Percentiles rank a stretch among this genome's conserved stretches.
Evolutionary conservation across 179 eudicot genomes (phyloP).

Genomic region (Drosera spatulata): DNA sequence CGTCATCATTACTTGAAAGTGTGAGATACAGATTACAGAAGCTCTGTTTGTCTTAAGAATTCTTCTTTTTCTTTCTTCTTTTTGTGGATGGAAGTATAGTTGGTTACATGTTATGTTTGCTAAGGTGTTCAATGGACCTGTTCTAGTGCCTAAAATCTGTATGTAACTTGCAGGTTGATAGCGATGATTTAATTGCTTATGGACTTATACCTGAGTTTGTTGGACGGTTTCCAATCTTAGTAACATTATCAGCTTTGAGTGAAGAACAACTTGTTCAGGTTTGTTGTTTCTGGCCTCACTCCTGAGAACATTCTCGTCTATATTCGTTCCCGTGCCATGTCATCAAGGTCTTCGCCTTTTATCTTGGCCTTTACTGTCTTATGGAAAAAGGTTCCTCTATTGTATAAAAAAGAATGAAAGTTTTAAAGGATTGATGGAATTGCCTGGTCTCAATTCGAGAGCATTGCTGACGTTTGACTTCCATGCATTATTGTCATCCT

Average conservation of each 20-base stretch:
- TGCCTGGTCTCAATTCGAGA: no score
- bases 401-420: no score
- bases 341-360: no score
- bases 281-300: not conserved
- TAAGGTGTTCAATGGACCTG: not conserved
- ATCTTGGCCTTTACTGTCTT: not conserved
- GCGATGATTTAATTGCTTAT: constrained; percentile 64
- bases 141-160: constrained; percentile 1
- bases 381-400: no score
- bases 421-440: no score
- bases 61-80: not conserved
- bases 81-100: not conserved
- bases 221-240: constrained; percentile 65
- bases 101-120: not conserved
- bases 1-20: constrained; percentile 53
- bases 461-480: no score
- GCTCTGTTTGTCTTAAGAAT: not conserved
- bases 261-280: constrained; percentile 75
- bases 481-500: no score
- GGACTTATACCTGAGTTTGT: constrained; percentile 73
- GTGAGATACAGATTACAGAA: constrained; percentile 21
- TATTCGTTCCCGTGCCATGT: not conserved
- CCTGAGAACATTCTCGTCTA: not conserved
- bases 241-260: constrained; percentile 53
- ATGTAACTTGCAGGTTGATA: constrained; percentile 44